A percentile compares a stretch with the other conserved stretches of the same genome.
Evolutionary conservation across 225 moss, liverwort and hornwort genomes (phyloP).

Genomic region (Physcomitrellopsis africana): DNA sequence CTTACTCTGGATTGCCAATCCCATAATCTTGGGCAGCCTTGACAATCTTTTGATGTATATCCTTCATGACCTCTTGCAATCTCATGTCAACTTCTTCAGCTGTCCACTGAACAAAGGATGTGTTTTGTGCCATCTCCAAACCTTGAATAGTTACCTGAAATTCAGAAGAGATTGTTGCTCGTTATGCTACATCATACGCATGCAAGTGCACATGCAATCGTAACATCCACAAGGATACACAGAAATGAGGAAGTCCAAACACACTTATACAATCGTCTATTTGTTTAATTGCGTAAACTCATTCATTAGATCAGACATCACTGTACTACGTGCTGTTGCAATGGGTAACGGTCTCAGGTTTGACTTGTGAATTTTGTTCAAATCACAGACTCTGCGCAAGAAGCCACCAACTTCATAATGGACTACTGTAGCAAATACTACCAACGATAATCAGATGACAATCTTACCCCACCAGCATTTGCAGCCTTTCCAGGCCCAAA

Average conservation of each 20-base stretch:
- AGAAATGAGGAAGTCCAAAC: background rate
- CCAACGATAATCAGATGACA: background rate
- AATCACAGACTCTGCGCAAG: background rate
- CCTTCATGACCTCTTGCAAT: slow-evolving; percentile 94
- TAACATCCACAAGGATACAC: background rate
- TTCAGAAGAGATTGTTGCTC: slow-evolving; percentile 31
- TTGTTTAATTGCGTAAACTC: background rate
- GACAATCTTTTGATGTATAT: slow-evolving; percentile 86
- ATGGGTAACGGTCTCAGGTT: background rate
- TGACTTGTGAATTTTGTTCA: background rate
- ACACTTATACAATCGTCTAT: background rate
- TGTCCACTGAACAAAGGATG: slow-evolving; percentile 83
- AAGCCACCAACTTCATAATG: background rate
- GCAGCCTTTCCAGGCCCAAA: slow-evolving; percentile 99
- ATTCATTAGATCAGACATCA: background rate
- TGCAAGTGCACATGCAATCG: background rate
- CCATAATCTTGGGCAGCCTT: slow-evolving; percentile 94
- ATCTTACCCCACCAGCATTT: slow-evolving; percentile 94
- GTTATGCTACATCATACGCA: slow-evolving; percentile 13
- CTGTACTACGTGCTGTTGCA: background rate
- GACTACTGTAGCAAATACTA: slow-evolving; percentile 4
- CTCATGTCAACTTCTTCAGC: slow-evolving; percentile 86
- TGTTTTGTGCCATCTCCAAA: slow-evolving; percentile 82
- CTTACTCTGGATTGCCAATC: slow-evolving; percentile 91
- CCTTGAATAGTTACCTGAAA: slow-evolving; percentile 85